Conservation (phyloP, 108 stramenopile species). For the Halocafeteria seosinensis region DNA sequence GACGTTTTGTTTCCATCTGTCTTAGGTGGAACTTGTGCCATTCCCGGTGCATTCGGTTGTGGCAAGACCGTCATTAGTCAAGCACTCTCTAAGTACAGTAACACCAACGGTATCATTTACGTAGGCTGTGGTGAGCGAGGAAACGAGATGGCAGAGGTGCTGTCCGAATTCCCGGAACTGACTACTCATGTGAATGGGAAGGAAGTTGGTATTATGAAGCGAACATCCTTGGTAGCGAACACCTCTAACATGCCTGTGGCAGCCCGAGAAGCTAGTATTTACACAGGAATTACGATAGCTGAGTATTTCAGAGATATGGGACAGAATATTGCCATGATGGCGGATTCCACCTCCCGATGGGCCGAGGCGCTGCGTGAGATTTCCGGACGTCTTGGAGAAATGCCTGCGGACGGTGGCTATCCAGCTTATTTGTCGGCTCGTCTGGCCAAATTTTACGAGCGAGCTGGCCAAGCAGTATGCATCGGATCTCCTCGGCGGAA, state of each 20-base stretch:
- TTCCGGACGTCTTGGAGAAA: slow-evolving; percentile 97
- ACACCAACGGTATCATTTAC: slow-evolving; percentile 81
- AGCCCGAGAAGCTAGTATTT: slow-evolving; percentile 98
- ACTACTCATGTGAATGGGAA: slow-evolving; percentile 80
- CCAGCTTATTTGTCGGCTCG: slow-evolving; percentile 98
- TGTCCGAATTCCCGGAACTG: slow-evolving; percentile 98
- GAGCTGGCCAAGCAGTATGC: slow-evolving; percentile 91
- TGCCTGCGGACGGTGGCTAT: slow-evolving; percentile 99
- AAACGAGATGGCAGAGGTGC: slow-evolving; percentile 99
- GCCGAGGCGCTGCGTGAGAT: slow-evolving; percentile 99
- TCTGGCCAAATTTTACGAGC: slow-evolving; percentile 98
- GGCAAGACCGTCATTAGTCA: slow-evolving; percentile 99
- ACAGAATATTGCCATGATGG: slow-evolving; percentile 99
- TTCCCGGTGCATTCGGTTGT: slow-evolving; percentile 98
- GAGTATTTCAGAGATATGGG: slow-evolving; percentile 98
- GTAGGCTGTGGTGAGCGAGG: slow-evolving; percentile 88
- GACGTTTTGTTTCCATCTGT: slow-evolving; percentile 97
- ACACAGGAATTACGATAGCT: slow-evolving; percentile 91
- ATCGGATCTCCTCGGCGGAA: slow-evolving; percentile 87
- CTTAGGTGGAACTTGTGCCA: slow-evolving; percentile 93
- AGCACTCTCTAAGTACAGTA: slow-evolving; percentile 93
- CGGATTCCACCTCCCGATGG: slow-evolving; percentile 98
- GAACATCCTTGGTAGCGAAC: slow-evolving; percentile 97
- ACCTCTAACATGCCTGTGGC: slow-evolving; percentile 99
- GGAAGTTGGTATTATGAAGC: slow-evolving; percentile 99